These are phyloP conservation scores for Orbilia brochopaga DNA, from an alignment of 2,329 filamentous ascomycete genomes.

Conservation along the genomic window DNA sequence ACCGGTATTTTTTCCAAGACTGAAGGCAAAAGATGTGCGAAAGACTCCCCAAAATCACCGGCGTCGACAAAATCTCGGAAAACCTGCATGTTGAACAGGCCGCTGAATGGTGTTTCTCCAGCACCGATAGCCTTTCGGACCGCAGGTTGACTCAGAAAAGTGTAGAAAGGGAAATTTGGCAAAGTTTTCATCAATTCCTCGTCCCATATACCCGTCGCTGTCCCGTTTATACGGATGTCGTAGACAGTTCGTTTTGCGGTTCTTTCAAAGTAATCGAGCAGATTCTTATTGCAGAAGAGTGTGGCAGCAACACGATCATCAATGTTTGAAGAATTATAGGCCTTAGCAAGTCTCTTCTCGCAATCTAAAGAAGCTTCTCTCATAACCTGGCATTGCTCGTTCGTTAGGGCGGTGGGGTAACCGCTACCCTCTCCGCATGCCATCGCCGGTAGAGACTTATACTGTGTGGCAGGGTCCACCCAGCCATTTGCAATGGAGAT, in stretches of 20 bases:
- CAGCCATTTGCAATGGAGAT: neutral
- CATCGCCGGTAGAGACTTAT: neutral
- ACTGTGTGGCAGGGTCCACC: neutral
- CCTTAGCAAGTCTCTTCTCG: neutral
- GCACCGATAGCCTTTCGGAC: neutral
- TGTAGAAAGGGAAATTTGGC: neutral
- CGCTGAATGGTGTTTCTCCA: neutral
- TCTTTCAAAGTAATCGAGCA: neutral
- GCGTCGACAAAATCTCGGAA: neutral
- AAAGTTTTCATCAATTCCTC: neutral
- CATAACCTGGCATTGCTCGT: neutral
- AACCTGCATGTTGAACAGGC: neutral
- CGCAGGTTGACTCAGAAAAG: neutral
- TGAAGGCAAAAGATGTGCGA: neutral
- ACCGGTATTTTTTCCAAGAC: slow-evolving; percentile 9
- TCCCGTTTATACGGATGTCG: neutral
- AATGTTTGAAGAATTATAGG: neutral
- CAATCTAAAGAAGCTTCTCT: neutral
- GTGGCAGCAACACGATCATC: neutral
- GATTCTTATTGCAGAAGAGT: neutral
- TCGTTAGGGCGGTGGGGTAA: neutral
- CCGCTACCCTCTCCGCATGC: slow-evolving; percentile 1
- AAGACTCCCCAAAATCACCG: neutral
- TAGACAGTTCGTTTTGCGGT: neutral
- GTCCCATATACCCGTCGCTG: neutral